A percentile compares a stretch with the other conserved stretches of the same genome.
Conservation (phyloP, 2,329 filamentous ascomycete genomes). For the Lasiodiplodia theobromae region DNA sequence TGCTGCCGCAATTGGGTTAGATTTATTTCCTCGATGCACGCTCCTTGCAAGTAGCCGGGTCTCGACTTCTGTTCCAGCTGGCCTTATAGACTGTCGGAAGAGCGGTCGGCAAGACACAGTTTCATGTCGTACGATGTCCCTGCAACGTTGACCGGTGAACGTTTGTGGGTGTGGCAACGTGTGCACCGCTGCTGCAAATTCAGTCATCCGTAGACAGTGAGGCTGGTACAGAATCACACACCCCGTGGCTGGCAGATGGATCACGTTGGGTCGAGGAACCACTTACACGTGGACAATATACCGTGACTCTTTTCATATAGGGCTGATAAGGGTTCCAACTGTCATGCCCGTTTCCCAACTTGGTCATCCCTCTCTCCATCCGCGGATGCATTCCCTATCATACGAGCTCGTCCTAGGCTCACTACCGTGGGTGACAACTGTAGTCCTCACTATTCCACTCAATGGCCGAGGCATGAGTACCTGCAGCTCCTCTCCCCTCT, state of each 20-base stretch:
- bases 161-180: not conserved
- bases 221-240: too few relatives aligned
- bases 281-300: not conserved
- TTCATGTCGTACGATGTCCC: not conserved
- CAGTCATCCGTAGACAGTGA: not conserved
- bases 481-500: not conserved
- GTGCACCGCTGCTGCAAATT: not conserved
- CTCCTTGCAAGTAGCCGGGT: not conserved
- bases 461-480: not conserved
- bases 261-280: not conserved
- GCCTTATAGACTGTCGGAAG: not conserved
- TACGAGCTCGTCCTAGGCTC: constrained; percentile 13
- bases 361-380: not conserved
- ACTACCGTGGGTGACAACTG: constrained; percentile 10
- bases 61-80: not conserved
- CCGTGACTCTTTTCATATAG: not conserved
- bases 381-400: constrained; percentile 13
- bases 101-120: not conserved
- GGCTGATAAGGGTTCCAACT: not conserved
- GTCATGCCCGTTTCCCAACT: not conserved
- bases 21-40: not conserved
- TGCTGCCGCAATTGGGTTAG: not conserved
- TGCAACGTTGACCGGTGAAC: not conserved
- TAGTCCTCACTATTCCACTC: constrained; percentile 15
- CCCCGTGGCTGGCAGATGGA: too few relatives aligned